A percentile compares a stretch with the other conserved stretches of the same genome.
These are phyloP conservation scores for Casuarina cunninghamiana DNA, from an alignment of 306 rosid genomes.

Conservation along the genomic window DNA sequence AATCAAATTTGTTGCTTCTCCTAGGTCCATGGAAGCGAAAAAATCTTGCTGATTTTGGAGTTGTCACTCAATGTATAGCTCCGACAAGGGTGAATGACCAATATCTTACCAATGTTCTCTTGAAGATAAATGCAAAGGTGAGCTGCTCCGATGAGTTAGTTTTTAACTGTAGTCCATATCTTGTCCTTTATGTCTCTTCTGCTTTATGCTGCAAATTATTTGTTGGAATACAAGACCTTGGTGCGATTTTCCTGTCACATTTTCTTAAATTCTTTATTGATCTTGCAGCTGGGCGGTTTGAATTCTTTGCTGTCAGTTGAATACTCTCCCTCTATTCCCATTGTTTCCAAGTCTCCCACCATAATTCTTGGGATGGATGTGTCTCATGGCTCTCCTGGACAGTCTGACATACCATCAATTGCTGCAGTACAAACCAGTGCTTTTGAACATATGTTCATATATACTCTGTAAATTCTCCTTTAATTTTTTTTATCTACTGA, in stretches of 20 bases:
- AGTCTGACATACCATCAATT: conserved; percentile 81
- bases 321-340: conserved; percentile 60
- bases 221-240: neutral
- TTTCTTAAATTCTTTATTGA: neutral
- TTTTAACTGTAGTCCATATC: neutral
- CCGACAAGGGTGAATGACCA: conserved; percentile 81
- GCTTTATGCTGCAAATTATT: neutral
- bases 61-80: conserved; percentile 85
- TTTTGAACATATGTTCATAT: neutral
- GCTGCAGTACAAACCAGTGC: conserved; percentile 60
- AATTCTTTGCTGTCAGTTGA: conserved; percentile 76
- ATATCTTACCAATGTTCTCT: conserved; percentile 75
- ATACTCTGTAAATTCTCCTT: neutral
- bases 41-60: conserved; percentile 70
- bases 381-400: conserved; percentile 95
- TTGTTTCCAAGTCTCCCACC: conserved; percentile 77
- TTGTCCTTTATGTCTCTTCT: neutral
- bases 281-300: conserved; percentile 83
- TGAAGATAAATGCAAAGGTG: conserved; percentile 95
- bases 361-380: conserved; percentile 95
- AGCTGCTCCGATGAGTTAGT: neutral
- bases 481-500: neutral
- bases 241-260: neutral
- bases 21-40: conserved; percentile 92
- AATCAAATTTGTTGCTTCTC: conserved; percentile 6